A percentile compares a stretch with the other conserved stretches of the same genome.
phyloP scores from a whole-genome alignment of 345 rosid genomes.

The Clarkia xantiana region DNA sequence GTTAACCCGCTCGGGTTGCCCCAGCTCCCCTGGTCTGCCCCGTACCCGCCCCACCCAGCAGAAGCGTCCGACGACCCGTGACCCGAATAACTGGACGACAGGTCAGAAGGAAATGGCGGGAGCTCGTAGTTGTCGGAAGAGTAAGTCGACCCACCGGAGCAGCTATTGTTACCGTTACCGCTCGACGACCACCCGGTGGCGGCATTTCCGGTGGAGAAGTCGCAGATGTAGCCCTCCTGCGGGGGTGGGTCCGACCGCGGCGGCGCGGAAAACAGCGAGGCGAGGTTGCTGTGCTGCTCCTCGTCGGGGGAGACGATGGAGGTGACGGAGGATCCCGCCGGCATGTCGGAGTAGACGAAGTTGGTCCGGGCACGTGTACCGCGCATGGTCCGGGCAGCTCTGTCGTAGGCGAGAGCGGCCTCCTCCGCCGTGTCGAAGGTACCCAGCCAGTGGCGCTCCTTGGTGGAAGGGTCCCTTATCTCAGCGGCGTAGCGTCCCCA shows the following conservation, averaged over 20 bases:
- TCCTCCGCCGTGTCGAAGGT: constrained; percentile 79
- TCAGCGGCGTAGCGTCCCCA: constrained; percentile 88
- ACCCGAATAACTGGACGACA: constrained; percentile 9
- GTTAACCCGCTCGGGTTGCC: constrained; percentile 10
- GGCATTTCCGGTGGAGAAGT: too few species aligned
- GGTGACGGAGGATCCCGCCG: constrained; percentile 60
- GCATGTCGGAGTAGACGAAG: constrained; percentile 72
- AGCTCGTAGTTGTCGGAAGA: constrained; percentile 24
- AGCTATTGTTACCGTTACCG: not conserved
- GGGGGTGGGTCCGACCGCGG: constrained; percentile 4
- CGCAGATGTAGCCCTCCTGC: too few species aligned
- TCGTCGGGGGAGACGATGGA: constrained; percentile 51
- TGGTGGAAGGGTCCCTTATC: constrained; percentile 71
- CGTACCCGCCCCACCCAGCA: constrained; percentile 14
- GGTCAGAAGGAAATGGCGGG: constrained; percentile 40
- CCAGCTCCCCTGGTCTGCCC: constrained; percentile 8
- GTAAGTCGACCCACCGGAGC: constrained; percentile 11
- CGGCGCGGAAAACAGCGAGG: not conserved
- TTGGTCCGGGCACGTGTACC: constrained; percentile 67
- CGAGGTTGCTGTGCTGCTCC: too few species aligned
- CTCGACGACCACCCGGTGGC: too few species aligned
- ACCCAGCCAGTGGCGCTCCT: constrained; percentile 81
- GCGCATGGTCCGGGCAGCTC: constrained; percentile 72
- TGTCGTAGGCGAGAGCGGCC: constrained; percentile 75
- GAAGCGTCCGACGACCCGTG: constrained; percentile 6